Percentiles rank a stretch among this genome's conserved stretches.
These are phyloP conservation scores for Picochlorum sp. DNA, from an alignment of 139 green algal species.

Conservation along the genomic window DNA sequence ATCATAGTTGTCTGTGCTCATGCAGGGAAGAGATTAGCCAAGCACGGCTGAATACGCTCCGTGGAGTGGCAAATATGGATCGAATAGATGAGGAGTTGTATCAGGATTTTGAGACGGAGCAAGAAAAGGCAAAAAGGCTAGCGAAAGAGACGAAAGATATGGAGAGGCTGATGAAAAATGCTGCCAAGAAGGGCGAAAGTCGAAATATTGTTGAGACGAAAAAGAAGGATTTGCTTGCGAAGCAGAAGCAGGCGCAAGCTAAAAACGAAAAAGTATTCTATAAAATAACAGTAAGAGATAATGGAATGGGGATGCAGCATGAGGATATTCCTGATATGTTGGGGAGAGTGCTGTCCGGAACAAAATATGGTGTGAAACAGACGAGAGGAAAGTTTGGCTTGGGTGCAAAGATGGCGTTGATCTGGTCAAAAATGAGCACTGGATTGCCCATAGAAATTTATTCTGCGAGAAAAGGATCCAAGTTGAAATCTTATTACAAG, in stretches of 20 bases:
- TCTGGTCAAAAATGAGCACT: slow-evolving; percentile 92
- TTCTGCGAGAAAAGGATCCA: slow-evolving; percentile 34
- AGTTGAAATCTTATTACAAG: slow-evolving; percentile 61
- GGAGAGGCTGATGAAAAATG: slow-evolving; percentile 59
- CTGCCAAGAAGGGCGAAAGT: slow-evolving; percentile 53
- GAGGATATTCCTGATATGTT: slow-evolving; percentile 93
- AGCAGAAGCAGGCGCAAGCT: slow-evolving; percentile 6
- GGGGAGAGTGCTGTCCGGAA: slow-evolving; percentile 78
- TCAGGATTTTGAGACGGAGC: slow-evolving; percentile 82
- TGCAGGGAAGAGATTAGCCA: slow-evolving; percentile 72
- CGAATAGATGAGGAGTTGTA: slow-evolving; percentile 83
- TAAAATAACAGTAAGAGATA: slow-evolving; percentile 72
- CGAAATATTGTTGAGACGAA: slow-evolving; percentile 23
- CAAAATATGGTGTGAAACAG: slow-evolving; percentile 93
- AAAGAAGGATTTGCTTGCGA: slow-evolving; percentile 31
- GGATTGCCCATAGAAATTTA: slow-evolving; percentile 83
- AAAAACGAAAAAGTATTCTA: slow-evolving; percentile 57
- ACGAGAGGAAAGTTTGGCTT: slow-evolving; percentile 94
- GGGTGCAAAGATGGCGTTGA: slow-evolving; percentile 96
- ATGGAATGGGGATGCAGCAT: slow-evolving; percentile 88
- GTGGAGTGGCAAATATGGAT: slow-evolving; percentile 65
- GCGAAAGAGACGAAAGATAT: slow-evolving; percentile 73
- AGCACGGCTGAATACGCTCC: slow-evolving; percentile 57
- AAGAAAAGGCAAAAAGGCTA: slow-evolving; percentile 58
- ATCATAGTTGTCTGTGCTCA: background rate